Evolutionary conservation across 495 filamentous ascomycete species (phyloP).

Genomic region (Annulohypoxylon maeteangense): DNA sequence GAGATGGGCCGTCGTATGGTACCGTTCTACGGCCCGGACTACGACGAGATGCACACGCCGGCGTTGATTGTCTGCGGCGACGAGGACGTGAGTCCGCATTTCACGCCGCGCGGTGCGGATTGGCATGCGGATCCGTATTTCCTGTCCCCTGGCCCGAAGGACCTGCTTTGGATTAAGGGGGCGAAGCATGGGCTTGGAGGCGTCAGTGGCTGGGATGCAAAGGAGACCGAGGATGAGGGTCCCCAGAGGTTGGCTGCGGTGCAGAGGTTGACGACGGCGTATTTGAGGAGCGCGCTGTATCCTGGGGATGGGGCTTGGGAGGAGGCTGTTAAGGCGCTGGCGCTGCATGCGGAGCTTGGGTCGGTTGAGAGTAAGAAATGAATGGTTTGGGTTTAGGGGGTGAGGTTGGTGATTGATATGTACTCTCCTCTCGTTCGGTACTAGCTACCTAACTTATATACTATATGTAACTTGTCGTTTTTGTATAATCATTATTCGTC

Average conservation of each 20-base stretch:
- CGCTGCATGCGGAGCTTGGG: conserved; percentile 45
- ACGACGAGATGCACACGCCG: conserved; percentile 52
- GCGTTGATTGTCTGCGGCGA: conserved; percentile 55
- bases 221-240: conserved; percentile 55
- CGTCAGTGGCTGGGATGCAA: conserved; percentile 54
- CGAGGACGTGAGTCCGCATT: conserved; percentile 49
- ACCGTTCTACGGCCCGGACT: conserved; percentile 50
- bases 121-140: conserved; percentile 57
- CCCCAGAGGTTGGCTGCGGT: conserved; percentile 51
- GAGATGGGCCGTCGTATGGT: conserved; percentile 39
- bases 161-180: conserved; percentile 50
- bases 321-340: conserved; percentile 45
- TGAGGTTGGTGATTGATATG: not conserved
- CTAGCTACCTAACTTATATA: too few species aligned
- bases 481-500: too few species aligned
- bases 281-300: conserved; percentile 53
- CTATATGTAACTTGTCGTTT: too few species aligned
- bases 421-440: too few species aligned
- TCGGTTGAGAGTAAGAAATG: conserved; percentile 49
- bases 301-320: conserved; percentile 52
- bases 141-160: conserved; percentile 51
- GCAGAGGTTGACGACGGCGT: conserved; percentile 56
- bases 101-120: conserved; percentile 51
- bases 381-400: not conserved
- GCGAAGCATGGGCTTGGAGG: conserved; percentile 54